These are phyloP conservation scores for Macrolepiota albuminosa DNA, from an alignment of 768 basidiomycete genomes.

Conservation along the genomic window DNA sequence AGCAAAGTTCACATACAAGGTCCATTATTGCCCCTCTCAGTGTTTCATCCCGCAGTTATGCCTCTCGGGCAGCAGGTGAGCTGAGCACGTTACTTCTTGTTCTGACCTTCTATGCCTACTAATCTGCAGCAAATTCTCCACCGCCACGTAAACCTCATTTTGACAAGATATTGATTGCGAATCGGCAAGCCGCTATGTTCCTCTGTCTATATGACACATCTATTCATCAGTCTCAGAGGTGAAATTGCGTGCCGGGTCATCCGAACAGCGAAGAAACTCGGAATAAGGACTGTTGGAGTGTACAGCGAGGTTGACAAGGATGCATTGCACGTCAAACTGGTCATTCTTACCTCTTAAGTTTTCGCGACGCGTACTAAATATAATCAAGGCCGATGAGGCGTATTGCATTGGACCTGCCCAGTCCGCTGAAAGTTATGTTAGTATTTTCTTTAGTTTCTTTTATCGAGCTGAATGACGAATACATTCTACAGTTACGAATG, in stretches of 20 bases:
- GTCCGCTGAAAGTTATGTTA: conserved; percentile 83
- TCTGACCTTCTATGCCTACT: neutral
- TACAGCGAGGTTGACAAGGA: conserved; percentile 84
- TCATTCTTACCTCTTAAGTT: conserved; percentile 23
- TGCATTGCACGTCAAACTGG: conserved; percentile 79
- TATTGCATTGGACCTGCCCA: conserved; percentile 91
- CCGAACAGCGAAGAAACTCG: conserved; percentile 81
- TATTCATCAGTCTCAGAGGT: conserved; percentile 46
- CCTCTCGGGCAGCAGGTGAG: conserved; percentile 1
- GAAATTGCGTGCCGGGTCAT: conserved; percentile 97
- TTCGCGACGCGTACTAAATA: neutral
- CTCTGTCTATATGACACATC: conserved; percentile 25
- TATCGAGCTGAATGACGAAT: neutral
- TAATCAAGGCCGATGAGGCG: conserved; percentile 73
- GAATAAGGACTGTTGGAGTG: conserved; percentile 89
- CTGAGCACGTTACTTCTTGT: neutral
- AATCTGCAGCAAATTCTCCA: conserved; percentile 21
- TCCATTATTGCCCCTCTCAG: neutral
- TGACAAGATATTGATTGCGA: conserved; percentile 25
- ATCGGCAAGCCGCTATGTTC: conserved; percentile 18
- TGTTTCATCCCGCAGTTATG: neutral
- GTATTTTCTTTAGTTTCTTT: conserved; percentile 23
- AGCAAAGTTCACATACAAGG: neutral
- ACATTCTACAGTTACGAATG: conserved; percentile 57
- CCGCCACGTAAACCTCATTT: conserved; percentile 25